Evolutionary conservation across 1,284 basidiomycete genomes (phyloP).

Genomic region (Cryptococcus sp.): DNA sequence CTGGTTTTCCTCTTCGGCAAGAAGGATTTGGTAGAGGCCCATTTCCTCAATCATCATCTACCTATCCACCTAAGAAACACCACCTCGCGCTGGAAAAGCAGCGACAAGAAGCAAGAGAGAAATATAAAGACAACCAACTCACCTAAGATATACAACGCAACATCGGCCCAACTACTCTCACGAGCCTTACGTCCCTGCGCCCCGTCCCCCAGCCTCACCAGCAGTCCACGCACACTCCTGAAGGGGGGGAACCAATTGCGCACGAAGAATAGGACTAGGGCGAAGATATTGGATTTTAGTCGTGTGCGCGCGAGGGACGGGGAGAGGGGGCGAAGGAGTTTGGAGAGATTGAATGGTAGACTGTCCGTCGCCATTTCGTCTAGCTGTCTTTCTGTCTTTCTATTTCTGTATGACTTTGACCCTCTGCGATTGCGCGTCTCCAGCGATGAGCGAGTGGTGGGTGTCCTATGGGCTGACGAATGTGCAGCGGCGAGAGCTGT

Average conservation of each 20-base stretch:
- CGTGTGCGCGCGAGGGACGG: constrained; percentile 31
- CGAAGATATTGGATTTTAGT: constrained; percentile 44
- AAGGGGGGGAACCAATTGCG: constrained; percentile 39
- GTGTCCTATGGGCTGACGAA: too few relatives aligned
- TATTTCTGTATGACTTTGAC: too few relatives aligned
- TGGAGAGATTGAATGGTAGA: constrained; percentile 15
- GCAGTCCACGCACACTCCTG: constrained; percentile 23
- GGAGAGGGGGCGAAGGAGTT: constrained; percentile 27
- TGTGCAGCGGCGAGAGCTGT: too few relatives aligned
- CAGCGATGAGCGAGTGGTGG: too few relatives aligned
- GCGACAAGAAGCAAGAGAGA: not conserved
- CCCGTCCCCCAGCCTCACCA: constrained; percentile 26
- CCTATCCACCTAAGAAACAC: too few relatives aligned
- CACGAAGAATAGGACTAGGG: constrained; percentile 32
- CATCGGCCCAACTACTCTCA: constrained; percentile 13
- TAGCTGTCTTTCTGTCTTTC: too few relatives aligned
- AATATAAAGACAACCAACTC: constrained; percentile 1
- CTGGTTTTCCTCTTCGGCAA: not conserved
- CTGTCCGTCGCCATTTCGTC: too few relatives aligned
- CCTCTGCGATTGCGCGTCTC: too few relatives aligned
- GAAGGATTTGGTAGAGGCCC: not conserved
- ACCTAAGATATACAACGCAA: constrained; percentile 15
- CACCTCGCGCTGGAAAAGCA: not conserved
- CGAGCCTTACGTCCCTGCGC: constrained; percentile 14
- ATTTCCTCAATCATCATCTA: not conserved